A percentile compares a stretch with the other conserved stretches of the same genome.
Conservation (phyloP, 768 basidiomycete genomes). For the Lyophyllum shimeji region DNA sequence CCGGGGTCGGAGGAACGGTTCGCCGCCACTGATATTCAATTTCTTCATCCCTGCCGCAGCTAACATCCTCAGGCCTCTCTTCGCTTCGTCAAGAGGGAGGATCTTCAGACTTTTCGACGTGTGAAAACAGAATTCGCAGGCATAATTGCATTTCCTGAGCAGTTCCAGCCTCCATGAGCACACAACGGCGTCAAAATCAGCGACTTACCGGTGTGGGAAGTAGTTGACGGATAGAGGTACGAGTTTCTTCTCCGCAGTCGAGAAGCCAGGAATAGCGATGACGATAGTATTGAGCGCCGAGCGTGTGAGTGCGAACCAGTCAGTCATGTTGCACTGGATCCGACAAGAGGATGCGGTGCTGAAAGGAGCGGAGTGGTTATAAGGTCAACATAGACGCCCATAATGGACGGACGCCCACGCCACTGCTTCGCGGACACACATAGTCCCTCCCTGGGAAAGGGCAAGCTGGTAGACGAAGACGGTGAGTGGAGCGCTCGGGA, state of each 20-base stretch:
- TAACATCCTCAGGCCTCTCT: conserved; percentile 15
- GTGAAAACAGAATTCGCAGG: conserved; percentile 41
- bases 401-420: neutral
- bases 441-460: too few relatives aligned
- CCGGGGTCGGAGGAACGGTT: conserved; percentile 31
- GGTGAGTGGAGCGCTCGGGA: too few relatives aligned
- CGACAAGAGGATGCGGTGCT: too few relatives aligned
- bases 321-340: neutral
- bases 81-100: conserved; percentile 34
- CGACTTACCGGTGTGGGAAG: neutral
- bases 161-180: too few relatives aligned
- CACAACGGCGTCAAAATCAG: too few relatives aligned
- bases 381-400: neutral
- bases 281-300: neutral
- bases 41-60: conserved; percentile 17
- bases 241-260: neutral
- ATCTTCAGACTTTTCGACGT: conserved; percentile 34
- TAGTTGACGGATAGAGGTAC: neutral
- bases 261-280: neutral
- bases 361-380: neutral
- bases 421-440: too few relatives aligned
- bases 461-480: too few relatives aligned
- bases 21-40: conserved; percentile 19
- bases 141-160: conserved; percentile 34
- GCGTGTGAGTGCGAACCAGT: neutral